Base-by-base conservation (phyloP, 164 flowering plant genomes). In the Vitis amurensis region DNA sequence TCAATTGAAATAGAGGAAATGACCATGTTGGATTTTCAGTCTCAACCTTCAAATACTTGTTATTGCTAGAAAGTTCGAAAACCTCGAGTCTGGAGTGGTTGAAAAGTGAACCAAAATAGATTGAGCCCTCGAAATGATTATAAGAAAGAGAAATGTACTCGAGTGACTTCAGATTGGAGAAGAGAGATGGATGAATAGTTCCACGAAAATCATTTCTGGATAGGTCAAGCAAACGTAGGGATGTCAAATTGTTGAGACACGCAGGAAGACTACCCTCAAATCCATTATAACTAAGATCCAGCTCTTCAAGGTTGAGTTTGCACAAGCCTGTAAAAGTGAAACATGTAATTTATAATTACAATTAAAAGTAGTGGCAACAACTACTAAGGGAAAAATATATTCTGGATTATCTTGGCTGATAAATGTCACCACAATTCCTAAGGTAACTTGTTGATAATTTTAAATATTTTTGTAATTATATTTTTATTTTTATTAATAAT, bases 231-330 rank as follows among this genome's bases (percentile, higher is more conserved):
- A 6, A 2, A 9, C 37, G 65, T 9, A 69, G 66, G 30, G 72
- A 69, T 0, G 72, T 60, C 50, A 69, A 29, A n/a, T 69, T 69
- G 10, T 9, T n/a, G 9, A 61, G 10, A 11, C 65, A 69, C 12
- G 11, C 9, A 29, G 72, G 72, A 15, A 61, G 16, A 10, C 1
- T 12, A n/a, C 66, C 65, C 1, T 10, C 5, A 4, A 60, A 10
- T 60, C 31, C 16, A 37, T 61, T 69, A 10, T 3, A 0, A 31
- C 13, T n/a, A 10, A 69, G 15, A 69, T 50, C 27, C 16, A 69
- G 12, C 50, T 31, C 50, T 12, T 61, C 8, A 2, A 69, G 58
- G 17, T 69, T 23, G 3, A 60, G 16, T 15, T 69, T 30, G 19
- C 72, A 69, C 10, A 69, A 0, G 12, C 66, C 72, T 68, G 51